These are phyloP conservation scores for Aspergillus neotritici DNA, from an alignment of 2,329 filamentous ascomycete species.

Conservation along the genomic window DNA sequence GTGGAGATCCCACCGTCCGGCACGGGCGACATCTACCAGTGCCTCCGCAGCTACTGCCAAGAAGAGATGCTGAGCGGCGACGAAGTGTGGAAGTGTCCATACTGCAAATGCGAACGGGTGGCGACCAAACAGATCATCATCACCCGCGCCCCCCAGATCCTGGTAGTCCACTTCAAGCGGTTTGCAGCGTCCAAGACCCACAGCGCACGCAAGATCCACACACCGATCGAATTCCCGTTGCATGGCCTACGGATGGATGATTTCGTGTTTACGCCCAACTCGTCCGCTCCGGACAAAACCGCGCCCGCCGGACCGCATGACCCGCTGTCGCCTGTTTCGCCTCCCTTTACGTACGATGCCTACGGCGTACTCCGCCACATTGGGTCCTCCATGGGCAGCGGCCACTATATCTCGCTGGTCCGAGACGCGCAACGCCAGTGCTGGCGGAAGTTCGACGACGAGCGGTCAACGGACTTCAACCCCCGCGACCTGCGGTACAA, in stretches of 20 bases:
- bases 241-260: slow-evolving; percentile 60
- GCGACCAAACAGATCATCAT: slow-evolving; percentile 67
- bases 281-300: slow-evolving; percentile 20
- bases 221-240: slow-evolving; percentile 70
- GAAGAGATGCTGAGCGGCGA: slow-evolving; percentile 64
- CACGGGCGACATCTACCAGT: slow-evolving; percentile 58
- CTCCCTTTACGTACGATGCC: slow-evolving; percentile 71
- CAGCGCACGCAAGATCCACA: slow-evolving; percentile 62
- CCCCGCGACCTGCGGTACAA: slow-evolving; percentile 45
- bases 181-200: slow-evolving; percentile 55
- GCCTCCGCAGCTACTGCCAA: slow-evolving; percentile 63
- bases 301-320: slow-evolving; percentile 53
- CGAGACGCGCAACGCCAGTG: slow-evolving; percentile 53
- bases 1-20: slow-evolving; percentile 63
- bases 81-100: slow-evolving; percentile 66
- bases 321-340: slow-evolving; percentile 42
- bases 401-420: slow-evolving; percentile 74
- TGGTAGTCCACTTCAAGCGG: slow-evolving; percentile 72
- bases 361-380: slow-evolving; percentile 79
- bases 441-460: slow-evolving; percentile 60
- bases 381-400: slow-evolving; percentile 61
- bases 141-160: slow-evolving; percentile 70
- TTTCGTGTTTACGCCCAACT: slow-evolving; percentile 49
- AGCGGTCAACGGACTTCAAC: slow-evolving; percentile 51
- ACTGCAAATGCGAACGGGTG: slow-evolving; percentile 62